Percentiles rank a stretch among this genome's conserved stretches.
phyloP scores from a whole-genome alignment of 306 rosid genomes.

The Bauhinia variegata region DNA sequence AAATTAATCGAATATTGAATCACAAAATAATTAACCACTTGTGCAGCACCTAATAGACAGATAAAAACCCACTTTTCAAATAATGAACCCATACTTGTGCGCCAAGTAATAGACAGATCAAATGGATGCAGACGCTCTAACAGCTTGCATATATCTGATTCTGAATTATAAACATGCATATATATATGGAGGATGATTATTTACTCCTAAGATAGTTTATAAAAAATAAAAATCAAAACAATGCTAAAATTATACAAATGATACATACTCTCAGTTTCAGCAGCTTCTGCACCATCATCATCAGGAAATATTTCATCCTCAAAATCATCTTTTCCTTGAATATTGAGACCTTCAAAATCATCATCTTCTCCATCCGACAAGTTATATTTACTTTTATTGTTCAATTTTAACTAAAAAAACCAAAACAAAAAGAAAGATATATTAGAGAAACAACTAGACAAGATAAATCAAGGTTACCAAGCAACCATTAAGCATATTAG shows the following conservation, averaged over 20 bases:
- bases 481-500: background rate
- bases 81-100: background rate
- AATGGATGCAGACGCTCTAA: background rate
- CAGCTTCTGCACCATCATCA: constrained; percentile 41
- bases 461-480: constrained; percentile 3
- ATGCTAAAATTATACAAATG: constrained; percentile 11
- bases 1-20: background rate
- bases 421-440: constrained; percentile 1
- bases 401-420: constrained; percentile 56
- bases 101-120: too few relatives aligned
- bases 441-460: background rate
- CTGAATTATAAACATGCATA: too few relatives aligned
- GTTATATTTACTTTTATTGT: constrained; percentile 75
- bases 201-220: too few relatives aligned
- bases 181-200: too few relatives aligned
- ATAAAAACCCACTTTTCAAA: too few relatives aligned
- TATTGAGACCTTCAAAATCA: constrained; percentile 56
- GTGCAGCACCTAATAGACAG: too few relatives aligned
- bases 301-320: constrained; percentile 67
- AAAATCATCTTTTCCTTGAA: constrained; percentile 72
- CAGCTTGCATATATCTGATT: background rate
- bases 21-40: too few relatives aligned
- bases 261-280: constrained; percentile 42
- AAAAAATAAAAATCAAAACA: background rate
- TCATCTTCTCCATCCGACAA: constrained; percentile 87